Base-by-base conservation (phyloP, 108 stramenopile species). In the Stephanodiscus minutulus region DNA sequence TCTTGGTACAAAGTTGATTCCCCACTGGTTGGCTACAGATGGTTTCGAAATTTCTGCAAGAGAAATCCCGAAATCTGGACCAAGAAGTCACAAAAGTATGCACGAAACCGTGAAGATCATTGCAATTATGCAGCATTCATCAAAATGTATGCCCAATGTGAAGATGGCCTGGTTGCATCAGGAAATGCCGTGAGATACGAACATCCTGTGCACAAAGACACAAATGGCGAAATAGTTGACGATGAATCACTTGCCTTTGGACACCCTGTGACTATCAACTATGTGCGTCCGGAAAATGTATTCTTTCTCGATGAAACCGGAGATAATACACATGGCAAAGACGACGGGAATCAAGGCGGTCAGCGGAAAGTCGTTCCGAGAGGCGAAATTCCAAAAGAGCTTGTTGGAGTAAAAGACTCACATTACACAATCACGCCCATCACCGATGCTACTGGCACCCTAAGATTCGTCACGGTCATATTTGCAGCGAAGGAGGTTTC, bases 241-340 rank as follows among this genome's bases (percentile, higher is more conserved):
- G 66, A 68, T 20, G 55, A 56, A 56, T 10, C 24, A 28, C 55
- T 28, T 29, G 55, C 55, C 4, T 56, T 56, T 56, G 55, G 55
- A 10, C 28, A 28, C 27, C 55, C 55, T 2, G 55, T 56, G 15
- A 56, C 28, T 4, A 29, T 56, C 55, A 28, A 56, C 1, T 28
- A 28, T 10, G 31, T 28, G 2, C 24, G 29, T 28, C 55, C 27
- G 7, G 55, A 29, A 0, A 56, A 56, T 56, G 15, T 25, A 17
- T 56, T 56, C 11, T 25, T 52, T 52, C 50, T 52, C 20, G 50
- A 52, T 7, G n/a, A 52, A 7, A 52, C 50, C 24, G n/a, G 64
- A 0, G 18, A 17, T 21, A 66, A 50, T 7, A 66, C 64, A 4
- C 17, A 66, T 29, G 60, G 60, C 13, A 29, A 56, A 29, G 28